Conservation (phyloP, 148 eudicot species). For the Agrostemma githago region DNA sequence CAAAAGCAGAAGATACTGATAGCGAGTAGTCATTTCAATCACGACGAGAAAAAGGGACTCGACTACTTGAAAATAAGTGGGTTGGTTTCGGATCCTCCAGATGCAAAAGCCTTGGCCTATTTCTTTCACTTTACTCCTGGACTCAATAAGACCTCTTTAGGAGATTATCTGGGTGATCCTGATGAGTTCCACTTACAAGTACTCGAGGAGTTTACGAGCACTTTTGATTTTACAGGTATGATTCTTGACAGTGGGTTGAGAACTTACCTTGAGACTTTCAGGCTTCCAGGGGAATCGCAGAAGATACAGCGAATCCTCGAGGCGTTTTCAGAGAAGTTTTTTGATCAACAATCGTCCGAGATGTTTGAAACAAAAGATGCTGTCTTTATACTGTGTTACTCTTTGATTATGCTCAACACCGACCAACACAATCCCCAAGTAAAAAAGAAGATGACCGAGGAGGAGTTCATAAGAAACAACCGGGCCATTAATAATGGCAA, state of each 20-base stretch:
- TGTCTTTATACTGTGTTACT: conserved; percentile 68
- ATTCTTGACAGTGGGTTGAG: conserved; percentile 70
- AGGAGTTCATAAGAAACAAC: conserved; percentile 84
- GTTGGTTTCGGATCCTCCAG: conserved; percentile 65
- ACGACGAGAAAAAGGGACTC: conserved; percentile 79
- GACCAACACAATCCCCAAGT: conserved; percentile 97
- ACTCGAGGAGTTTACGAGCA: conserved; percentile 61
- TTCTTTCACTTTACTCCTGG: conserved; percentile 72
- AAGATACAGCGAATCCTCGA: conserved; percentile 80
- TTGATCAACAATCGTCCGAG: conserved; percentile 70
- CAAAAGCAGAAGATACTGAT: conserved; percentile 68
- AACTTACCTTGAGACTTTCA: conserved; percentile 64
- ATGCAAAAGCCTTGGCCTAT: conserved; percentile 65
- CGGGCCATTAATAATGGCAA: conserved; percentile 81
- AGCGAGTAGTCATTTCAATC: conserved; percentile 78
- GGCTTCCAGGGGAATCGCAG: conserved; percentile 95
- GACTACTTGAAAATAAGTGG: conserved; percentile 61
- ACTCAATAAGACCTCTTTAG: conserved; percentile 69
- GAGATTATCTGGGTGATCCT: conserved; percentile 89
- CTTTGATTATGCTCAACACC: conserved; percentile 90
- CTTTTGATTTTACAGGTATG: conserved; percentile 74
- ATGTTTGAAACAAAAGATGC: conserved; percentile 70
- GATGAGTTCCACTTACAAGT: conserved; percentile 74
- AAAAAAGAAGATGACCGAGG: conserved; percentile 98
- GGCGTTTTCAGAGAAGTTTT: conserved; percentile 68